phyloP scores from a whole-genome alignment of 441 rosid species.

The Populus hybrid region DNA sequence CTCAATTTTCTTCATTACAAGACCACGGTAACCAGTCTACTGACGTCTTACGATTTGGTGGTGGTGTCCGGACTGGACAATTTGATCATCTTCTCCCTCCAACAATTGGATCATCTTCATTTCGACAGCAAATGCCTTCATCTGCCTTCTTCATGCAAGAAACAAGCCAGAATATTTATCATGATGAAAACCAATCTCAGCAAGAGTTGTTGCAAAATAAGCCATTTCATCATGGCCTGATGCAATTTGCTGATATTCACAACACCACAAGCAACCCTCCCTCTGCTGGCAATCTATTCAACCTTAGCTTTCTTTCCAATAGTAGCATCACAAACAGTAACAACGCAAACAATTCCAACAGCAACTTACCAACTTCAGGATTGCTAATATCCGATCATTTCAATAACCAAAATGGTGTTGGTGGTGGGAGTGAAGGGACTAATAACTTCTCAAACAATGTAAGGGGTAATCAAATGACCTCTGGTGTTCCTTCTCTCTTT shows the following conservation, averaged over 20 bases:
- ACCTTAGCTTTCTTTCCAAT: conserved; percentile 41
- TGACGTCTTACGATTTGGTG: conserved; percentile 38
- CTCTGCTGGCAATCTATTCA: conserved; percentile 35
- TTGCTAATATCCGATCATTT: conserved; percentile 40
- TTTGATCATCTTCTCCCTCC: conserved; percentile 46
- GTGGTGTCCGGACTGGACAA: conserved; percentile 24
- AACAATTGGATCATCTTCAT: conserved; percentile 26
- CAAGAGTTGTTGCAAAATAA: conserved; percentile 29
- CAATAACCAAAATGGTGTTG: conserved; percentile 26
- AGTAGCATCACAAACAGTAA: conserved; percentile 17
- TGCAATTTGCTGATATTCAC: conserved; percentile 53
- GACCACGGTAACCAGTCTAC: conserved; percentile 29
- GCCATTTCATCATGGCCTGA: conserved; percentile 39
- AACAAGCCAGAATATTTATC: conserved; percentile 34
- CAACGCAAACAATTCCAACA: conserved; percentile 19
- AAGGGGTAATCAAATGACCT: conserved; percentile 24
- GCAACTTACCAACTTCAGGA: conserved; percentile 30
- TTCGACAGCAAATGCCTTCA: conserved; percentile 29
- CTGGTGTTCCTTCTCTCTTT: conserved; percentile 32
- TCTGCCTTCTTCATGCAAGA: conserved; percentile 37
- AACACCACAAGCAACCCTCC: conserved; percentile 21
- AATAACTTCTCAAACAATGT: conserved; percentile 27
- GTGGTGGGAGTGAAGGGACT: conserved; percentile 16
- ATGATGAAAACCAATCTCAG: conserved; percentile 42
- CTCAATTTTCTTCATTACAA: conserved; percentile 39